A percentile compares a stretch with the other conserved stretches of the same genome.
Conservation (phyloP, 1,284 basidiomycete genomes). For the Leccinum pachyderme region DNA sequence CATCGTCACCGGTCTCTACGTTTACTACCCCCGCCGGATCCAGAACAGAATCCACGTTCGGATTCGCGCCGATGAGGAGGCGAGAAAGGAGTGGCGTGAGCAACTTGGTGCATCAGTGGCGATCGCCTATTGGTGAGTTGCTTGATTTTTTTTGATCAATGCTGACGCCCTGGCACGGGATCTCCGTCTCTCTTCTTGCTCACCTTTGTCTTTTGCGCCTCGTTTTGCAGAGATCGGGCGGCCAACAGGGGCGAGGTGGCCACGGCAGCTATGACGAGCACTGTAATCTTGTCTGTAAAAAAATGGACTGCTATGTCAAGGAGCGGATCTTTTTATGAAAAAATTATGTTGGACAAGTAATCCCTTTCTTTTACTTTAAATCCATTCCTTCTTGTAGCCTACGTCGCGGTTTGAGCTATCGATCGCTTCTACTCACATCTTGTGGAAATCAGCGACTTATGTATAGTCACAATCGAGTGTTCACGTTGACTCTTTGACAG, state of each 20-base stretch:
- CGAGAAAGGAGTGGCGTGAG: slow-evolving; percentile 34
- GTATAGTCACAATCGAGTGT: too few relatives aligned
- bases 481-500: too few relatives aligned
- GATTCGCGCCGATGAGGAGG: not conserved
- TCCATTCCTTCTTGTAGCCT: too few relatives aligned
- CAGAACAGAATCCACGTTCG: not conserved
- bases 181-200: not conserved
- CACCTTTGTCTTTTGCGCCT: not conserved
- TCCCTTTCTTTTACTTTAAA: too few relatives aligned
- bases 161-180: not conserved
- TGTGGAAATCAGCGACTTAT: too few relatives aligned
- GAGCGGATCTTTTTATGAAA: too few relatives aligned
- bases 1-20: not conserved
- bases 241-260: slow-evolving; percentile 12
- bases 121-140: slow-evolving; percentile 50
- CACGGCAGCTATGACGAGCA: too few relatives aligned
- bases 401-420: too few relatives aligned
- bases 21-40: not conserved
- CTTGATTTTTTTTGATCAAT: not conserved
- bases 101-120: slow-evolving; percentile 47
- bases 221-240: slow-evolving; percentile 15
- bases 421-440: too few relatives aligned
- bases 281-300: too few relatives aligned
- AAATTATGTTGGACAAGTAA: too few relatives aligned
- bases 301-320: too few relatives aligned